These are phyloP conservation scores for Gaeumannomyces sp. DNA, from an alignment of 2,329 filamentous ascomycete species.

Conservation along the genomic window DNA sequence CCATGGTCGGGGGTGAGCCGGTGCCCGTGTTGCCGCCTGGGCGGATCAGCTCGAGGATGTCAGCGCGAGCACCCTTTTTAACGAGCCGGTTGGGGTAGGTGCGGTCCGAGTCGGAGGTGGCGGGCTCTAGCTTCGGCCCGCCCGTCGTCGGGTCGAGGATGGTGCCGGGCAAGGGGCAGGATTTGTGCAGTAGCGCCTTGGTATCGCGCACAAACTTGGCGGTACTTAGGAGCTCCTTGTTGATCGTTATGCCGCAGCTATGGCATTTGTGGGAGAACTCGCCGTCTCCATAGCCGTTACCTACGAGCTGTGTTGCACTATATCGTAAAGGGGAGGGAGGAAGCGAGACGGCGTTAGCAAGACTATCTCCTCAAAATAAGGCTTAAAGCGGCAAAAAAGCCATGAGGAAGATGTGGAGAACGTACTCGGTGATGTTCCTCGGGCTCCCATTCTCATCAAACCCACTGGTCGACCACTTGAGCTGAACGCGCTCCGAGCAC, in stretches of 20 bases:
- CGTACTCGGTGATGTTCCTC: slow-evolving; percentile 11
- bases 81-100: slow-evolving; percentile 56
- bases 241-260: slow-evolving; percentile 43
- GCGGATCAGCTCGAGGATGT: slow-evolving; percentile 35
- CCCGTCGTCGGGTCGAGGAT: slow-evolving; percentile 50
- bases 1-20: neutral
- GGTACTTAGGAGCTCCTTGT: slow-evolving; percentile 53
- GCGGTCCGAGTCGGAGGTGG: slow-evolving; percentile 20
- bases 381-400: neutral
- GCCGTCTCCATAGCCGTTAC: slow-evolving; percentile 55
- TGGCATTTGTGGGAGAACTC: slow-evolving; percentile 45
- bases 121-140: slow-evolving; percentile 31
- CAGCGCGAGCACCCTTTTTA: slow-evolving; percentile 34
- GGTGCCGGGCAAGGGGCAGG: slow-evolving; percentile 61
- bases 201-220: slow-evolving; percentile 56
- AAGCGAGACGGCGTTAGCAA: neutral
- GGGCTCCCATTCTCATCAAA: slow-evolving; percentile 28
- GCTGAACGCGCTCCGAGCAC: slow-evolving; percentile 36
- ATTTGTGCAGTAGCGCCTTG: slow-evolving; percentile 35
- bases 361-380: neutral
- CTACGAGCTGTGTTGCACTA: slow-evolving; percentile 29
- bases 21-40: slow-evolving; percentile 16
- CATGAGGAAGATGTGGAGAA: neutral
- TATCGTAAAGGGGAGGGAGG: neutral
- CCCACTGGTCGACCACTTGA: slow-evolving; percentile 56